Evolutionary conservation across 805 yeast species (phyloP), one percentile per base, ranked within the genome.

Genomic region (Peterozyma xylosa): DNA sequence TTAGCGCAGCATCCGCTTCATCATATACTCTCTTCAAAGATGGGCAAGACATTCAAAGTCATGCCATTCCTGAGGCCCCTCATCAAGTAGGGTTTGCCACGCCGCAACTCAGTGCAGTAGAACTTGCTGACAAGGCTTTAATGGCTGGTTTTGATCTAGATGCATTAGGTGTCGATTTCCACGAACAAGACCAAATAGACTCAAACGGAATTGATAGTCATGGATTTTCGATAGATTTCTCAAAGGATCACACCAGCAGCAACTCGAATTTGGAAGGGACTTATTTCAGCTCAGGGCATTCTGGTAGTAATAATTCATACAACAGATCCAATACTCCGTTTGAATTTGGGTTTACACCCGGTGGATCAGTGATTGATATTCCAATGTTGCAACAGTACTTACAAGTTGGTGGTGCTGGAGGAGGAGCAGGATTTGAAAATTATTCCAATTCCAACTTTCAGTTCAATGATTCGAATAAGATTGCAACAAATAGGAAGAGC

Each of bases 1-100:
- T 76, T 54, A 74, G 81, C 3, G 88, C 88, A 0, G 77, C 82
- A 1, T 67, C 80, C 11, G 75, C 82, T 1, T 60, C 70, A 6
- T 74, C 86, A 0, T 82, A 83, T 54, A 70, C 82, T 1, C 73
- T 73, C n/a, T 53, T 62, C 30, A 68, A 71, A 48, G 82, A 75
- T 38, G 66, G 70, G 3, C 38, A 54, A 32, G 48, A 55, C 18
- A 66, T 69, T 36, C 65, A 60, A 35, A 57, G 47, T 1, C 53
- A 52, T 37, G 43, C 47, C 16, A 41, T 50, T 27, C 49, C 57
- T 3, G 75, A 71, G 34, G 75, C 74, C 0, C 89, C 90, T 1
- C 73, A 72, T 37, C 88, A 84, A 53, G 89, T 84, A 21, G 86
- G 82, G 2, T 86, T 85, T 56, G 78, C 95, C 1, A 84, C 95